Evolutionary conservation across 2,329 filamentous ascomycete genomes (phyloP), one percentile per base, ranked within the genome.

Genomic region (Calycina marina): DNA sequence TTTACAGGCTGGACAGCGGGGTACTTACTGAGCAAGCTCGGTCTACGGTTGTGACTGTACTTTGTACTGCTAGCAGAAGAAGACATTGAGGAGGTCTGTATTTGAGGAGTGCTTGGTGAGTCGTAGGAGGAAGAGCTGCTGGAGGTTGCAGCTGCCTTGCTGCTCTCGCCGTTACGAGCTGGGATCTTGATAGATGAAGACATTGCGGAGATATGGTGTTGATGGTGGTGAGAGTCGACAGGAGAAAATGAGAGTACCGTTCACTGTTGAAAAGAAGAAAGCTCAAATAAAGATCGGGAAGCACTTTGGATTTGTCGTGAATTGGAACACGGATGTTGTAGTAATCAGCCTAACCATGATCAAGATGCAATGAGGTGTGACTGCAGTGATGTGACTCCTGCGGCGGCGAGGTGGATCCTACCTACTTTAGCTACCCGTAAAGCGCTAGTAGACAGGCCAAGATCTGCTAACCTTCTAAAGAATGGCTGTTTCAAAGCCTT

Each of bases 131-230:
- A 68, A 49, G 61, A 65, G 42, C 40, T 44, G 37, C 43, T 47
- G 8, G 40, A 22, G 28, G 37, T 54, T 35, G 59, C 55, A 37
- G 41, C 55, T 41, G 60, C 56, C 51, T 72, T 67, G 40, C 42
- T 49, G 32, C 41, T 44, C 36, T 52, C 46, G 48, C 57, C 40
- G 56, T 55, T 45, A 45, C 44, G 41, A 50, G 52, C 40, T 3
- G 76, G 77, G 45, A 84, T 83, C 42, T 67, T 63, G 57, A 82
- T 82, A 38, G 73, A 78, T 37, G 74, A 74, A 38, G 73, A 75
- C 72, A 77, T 52, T 25, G 24, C 43, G 36, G 13, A 14, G 34
- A 30, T 28, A 25, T 26, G 18, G 37, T 11, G 6, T 27, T 14
- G 11, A 24, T 30, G 14, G 12, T 14, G 32, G 31, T 22, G 26